Conservation (phyloP, 441 rosid genomes). For the Populus hybrid region DNA sequence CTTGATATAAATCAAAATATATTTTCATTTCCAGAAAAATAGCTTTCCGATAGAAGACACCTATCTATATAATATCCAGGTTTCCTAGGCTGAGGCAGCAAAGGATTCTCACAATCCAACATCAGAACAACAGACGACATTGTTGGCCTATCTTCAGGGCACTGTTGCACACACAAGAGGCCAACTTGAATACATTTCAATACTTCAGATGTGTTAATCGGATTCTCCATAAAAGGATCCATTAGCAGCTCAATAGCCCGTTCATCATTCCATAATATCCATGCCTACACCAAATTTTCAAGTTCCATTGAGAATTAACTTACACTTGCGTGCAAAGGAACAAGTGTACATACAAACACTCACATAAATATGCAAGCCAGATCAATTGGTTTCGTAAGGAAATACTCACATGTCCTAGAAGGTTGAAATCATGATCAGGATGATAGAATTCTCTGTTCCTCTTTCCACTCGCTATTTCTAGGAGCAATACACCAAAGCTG, state of each 20-base stretch:
- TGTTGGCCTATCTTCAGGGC: constrained; percentile 44
- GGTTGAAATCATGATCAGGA: constrained; percentile 12
- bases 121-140: constrained; percentile 37
- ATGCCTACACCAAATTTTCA: constrained; percentile 27
- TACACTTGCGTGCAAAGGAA: not conserved
- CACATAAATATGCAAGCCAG: not conserved
- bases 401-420: constrained; percentile 39
- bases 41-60: constrained; percentile 12
- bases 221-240: constrained; percentile 25
- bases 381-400: not conserved
- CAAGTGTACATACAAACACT: not conserved
- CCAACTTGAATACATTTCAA: constrained; percentile 42
- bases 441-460: constrained; percentile 51
- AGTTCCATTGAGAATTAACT: too few relatives aligned
- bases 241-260: constrained; percentile 30
- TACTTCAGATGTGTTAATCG: constrained; percentile 23
- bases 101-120: constrained; percentile 35
- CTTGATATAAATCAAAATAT: too few relatives aligned
- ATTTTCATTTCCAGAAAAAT: too few relatives aligned
- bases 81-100: constrained; percentile 26
- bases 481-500: constrained; percentile 59
- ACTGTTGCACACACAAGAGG: constrained; percentile 41
- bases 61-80: constrained; percentile 28
- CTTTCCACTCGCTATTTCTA: constrained; percentile 59
- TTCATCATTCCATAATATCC: constrained; percentile 43